These are phyloP conservation scores for Friedmanniomyces endolithicus DNA, from an alignment of 495 filamentous ascomycete genomes.

Conservation along the genomic window DNA sequence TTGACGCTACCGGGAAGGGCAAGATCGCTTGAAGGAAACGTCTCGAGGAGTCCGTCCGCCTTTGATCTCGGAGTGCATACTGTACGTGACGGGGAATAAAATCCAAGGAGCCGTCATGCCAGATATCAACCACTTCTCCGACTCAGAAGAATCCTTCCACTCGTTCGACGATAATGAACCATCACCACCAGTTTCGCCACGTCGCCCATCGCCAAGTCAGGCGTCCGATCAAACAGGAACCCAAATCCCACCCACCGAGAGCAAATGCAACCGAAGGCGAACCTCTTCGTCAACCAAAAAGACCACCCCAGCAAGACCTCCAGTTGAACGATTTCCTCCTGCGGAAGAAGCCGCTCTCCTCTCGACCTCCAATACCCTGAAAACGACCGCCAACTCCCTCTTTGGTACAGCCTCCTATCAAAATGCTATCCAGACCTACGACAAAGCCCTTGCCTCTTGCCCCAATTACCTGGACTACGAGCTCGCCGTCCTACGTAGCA, in stretches of 20 bases:
- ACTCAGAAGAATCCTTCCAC: constrained; percentile 20
- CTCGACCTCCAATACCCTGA: constrained; percentile 58
- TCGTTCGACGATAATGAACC: constrained; percentile 15
- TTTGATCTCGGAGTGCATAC: too few relatives aligned
- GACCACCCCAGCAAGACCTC: neutral
- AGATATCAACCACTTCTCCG: constrained; percentile 14
- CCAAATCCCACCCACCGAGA: neutral
- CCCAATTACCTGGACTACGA: constrained; percentile 87
- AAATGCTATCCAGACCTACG: constrained; percentile 81
- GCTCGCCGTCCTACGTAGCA: constrained; percentile 72
- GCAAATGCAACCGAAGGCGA: neutral
- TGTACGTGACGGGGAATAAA: too few relatives aligned
- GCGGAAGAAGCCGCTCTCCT: constrained; percentile 66
- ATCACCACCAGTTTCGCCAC: neutral
- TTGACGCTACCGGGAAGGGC: too few relatives aligned
- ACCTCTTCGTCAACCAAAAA: neutral
- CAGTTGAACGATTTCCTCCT: constrained; percentile 43
- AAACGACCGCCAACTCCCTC: constrained; percentile 63
- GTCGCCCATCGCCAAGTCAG: neutral
- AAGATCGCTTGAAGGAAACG: too few relatives aligned
- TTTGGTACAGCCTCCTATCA: constrained; percentile 63
- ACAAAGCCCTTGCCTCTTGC: constrained; percentile 66
- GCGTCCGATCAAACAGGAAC: neutral
- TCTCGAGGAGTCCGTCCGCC: too few relatives aligned
- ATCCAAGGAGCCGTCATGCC: neutral